phyloP scores from a whole-genome alignment of 306 rosid species.

The Leucaena leucocephala region DNA sequence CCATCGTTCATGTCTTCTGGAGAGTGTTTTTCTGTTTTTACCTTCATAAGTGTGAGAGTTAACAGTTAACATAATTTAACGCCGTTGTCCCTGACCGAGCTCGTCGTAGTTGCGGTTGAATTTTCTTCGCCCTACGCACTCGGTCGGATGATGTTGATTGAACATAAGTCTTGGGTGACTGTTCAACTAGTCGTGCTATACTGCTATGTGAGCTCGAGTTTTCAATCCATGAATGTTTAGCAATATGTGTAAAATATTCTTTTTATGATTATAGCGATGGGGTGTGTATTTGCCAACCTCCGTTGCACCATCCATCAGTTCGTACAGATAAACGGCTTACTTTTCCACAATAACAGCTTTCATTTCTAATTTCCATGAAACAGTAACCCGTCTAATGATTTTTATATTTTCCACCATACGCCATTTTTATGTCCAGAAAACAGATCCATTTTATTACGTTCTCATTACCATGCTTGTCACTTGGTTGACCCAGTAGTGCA shows the following conservation, averaged over 20 bases:
- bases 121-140: neutral
- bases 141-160: neutral
- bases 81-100: neutral
- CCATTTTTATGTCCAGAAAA: constrained; percentile 24
- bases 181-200: neutral
- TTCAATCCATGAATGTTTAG: neutral
- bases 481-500: neutral
- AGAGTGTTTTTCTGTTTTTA: too few relatives aligned
- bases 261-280: too few relatives aligned
- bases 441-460: constrained; percentile 9
- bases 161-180: neutral
- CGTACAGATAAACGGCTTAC: neutral
- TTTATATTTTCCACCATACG: neutral
- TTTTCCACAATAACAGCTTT: neutral
- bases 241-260: neutral
- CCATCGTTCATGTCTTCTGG: neutral
- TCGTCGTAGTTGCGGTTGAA: neutral
- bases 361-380: constrained; percentile 13
- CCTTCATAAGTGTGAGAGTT: too few relatives aligned
- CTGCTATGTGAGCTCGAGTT: neutral
- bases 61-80: neutral
- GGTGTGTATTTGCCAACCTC: too few relatives aligned
- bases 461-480: constrained; percentile 4
- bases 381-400: neutral
- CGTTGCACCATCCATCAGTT: too few relatives aligned